Percentiles rank a stretch among this genome's conserved stretches.
Conservation (phyloP, 345 rosid genomes). For the Linum trigynum region DNA sequence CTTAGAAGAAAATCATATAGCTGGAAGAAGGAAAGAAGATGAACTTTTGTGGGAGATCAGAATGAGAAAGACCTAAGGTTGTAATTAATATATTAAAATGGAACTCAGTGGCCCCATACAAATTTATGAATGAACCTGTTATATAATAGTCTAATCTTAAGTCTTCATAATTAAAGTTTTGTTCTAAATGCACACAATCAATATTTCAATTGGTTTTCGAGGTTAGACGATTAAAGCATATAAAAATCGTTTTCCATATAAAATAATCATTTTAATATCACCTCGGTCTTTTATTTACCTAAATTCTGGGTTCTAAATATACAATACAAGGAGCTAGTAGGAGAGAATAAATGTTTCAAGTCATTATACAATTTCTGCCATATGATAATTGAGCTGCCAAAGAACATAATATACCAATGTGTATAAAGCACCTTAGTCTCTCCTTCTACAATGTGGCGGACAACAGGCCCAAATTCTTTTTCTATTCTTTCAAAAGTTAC, state of each 20-base stretch:
- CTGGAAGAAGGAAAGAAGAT: not conserved
- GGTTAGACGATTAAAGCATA: not conserved
- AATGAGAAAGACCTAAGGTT: not conserved
- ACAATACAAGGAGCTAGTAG: slow-evolving; percentile 1
- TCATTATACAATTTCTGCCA: not conserved
- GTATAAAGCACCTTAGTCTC: slow-evolving; percentile 77
- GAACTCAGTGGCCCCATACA: not conserved
- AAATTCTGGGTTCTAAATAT: not conserved
- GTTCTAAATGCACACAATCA: not conserved
- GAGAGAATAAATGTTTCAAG: slow-evolving; percentile 10
- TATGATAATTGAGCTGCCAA: slow-evolving; percentile 2
- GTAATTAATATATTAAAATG: not conserved
- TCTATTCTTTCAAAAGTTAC: slow-evolving; percentile 91
- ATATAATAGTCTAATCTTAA: not conserved
- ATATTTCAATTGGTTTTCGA: not conserved
- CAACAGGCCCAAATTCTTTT: slow-evolving; percentile 77
- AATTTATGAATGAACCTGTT: not conserved
- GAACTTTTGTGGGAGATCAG: not conserved
- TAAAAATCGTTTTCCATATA: not conserved
- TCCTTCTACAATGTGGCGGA: slow-evolving; percentile 94
- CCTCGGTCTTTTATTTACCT: not conserved
- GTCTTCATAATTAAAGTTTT: not conserved
- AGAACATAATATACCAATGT: slow-evolving; percentile 13
- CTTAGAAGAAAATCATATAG: not conserved
- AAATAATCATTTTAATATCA: not conserved